Evolutionary conservation across 305 asterid genomes (phyloP).

Genomic region (Fraxinus baroniana): DNA sequence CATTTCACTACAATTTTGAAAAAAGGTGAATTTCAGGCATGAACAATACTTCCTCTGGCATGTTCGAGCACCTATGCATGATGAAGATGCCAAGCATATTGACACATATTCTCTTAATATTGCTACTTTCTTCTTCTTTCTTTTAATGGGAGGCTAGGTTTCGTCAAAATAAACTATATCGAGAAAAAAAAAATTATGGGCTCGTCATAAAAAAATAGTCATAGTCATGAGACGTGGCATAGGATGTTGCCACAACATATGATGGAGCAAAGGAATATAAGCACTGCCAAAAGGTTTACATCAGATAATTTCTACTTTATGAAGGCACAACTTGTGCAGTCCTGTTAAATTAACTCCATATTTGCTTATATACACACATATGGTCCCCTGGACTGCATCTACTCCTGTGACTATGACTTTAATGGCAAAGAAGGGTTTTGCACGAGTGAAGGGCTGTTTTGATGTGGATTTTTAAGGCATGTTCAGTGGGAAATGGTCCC

Average conservation of each 20-base stretch:
- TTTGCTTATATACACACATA: neutral
- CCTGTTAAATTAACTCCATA: conserved; percentile 19
- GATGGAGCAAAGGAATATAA: conserved; percentile 16
- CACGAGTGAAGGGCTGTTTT: conserved; percentile 39
- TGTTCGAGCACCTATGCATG: neutral
- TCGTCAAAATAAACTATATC: neutral
- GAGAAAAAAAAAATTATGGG: neutral
- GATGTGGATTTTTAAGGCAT: conserved; percentile 26
- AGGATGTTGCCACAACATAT: conserved; percentile 22
- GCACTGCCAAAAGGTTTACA: conserved; percentile 5
- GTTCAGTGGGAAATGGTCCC: conserved; percentile 28
- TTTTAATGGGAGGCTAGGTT: neutral
- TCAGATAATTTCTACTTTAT: conserved; percentile 26
- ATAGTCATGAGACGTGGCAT: neutral
- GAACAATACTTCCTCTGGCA: neutral
- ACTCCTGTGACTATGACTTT: neutral
- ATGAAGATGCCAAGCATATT: too few relatives aligned
- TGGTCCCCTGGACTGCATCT: conserved; percentile 22
- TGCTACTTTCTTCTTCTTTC: neutral
- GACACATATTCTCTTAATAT: neutral
- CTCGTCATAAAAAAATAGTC: neutral
- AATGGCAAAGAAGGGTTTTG: conserved; percentile 28
- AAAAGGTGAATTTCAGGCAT: neutral
- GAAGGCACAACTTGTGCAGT: conserved; percentile 35
- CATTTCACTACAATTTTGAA: too few relatives aligned